Conservation (phyloP, 169 alveolate species). For the Plasmodium ovale region DNA sequence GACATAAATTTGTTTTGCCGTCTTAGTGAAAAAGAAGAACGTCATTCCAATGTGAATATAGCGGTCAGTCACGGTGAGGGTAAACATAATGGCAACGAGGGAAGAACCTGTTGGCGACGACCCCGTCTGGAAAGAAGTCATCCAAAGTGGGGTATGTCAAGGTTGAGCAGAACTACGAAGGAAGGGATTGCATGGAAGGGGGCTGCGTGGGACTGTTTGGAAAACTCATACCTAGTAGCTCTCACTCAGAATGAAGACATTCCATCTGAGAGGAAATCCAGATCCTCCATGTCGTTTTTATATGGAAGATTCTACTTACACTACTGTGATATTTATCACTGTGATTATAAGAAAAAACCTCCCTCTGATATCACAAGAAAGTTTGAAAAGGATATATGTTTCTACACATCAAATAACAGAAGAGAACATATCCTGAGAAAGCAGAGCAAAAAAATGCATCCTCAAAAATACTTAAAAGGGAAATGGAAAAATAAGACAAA, state of each 20-base stretch:
- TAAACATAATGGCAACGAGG: too few species aligned
- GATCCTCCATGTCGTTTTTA: constrained; percentile 9
- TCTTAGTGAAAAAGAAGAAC: constrained; percentile 4
- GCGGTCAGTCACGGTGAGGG: background rate
- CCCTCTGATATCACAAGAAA: background rate
- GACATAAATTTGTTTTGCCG: constrained; percentile 64
- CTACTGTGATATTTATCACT: constrained; percentile 3
- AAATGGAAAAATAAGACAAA: background rate
- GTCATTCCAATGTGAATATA: background rate
- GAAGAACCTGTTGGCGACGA: background rate
- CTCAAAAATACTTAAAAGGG: background rate
- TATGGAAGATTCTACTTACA: constrained; percentile 14
- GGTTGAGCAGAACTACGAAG: too few species aligned
- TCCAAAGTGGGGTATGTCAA: too few species aligned
- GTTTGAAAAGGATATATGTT: constrained; percentile 23
- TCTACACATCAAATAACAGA: background rate
- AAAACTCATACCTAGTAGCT: constrained; percentile 11
- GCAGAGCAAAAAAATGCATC: background rate
- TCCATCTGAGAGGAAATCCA: background rate
- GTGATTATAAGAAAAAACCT: background rate
- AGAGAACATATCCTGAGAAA: background rate
- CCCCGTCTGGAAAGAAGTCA: too few species aligned
- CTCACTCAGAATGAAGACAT: constrained; percentile 28
- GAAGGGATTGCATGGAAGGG: too few species aligned
- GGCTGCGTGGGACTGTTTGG: too few species aligned